Percentiles rank a stretch among this genome's conserved stretches.
phyloP scores from a whole-genome alignment of 164 flowering plant species.

The Macadamia tetraphylla region DNA sequence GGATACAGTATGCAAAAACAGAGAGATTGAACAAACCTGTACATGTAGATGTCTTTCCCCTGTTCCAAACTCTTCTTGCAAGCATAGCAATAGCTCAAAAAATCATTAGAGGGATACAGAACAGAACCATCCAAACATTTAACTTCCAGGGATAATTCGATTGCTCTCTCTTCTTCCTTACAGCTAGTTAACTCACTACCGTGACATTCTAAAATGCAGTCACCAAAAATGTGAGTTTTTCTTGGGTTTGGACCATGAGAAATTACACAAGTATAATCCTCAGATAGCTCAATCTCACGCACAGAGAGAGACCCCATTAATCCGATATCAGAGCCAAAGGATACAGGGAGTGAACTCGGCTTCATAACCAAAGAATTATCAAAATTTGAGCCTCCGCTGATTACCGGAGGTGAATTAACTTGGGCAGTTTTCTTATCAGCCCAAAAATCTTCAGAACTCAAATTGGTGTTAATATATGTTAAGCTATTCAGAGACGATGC shows the following conservation, averaged over 20 bases:
- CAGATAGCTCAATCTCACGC: conserved; percentile 69
- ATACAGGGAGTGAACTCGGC: conserved; percentile 22
- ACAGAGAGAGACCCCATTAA: conserved; percentile 38
- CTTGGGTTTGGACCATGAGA: conserved; percentile 77
- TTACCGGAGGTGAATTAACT: conserved; percentile 13
- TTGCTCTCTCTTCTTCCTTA: conserved; percentile 22
- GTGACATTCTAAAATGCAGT: conserved; percentile 67
- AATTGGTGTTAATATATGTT: conserved; percentile 17
- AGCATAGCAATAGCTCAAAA: conserved; percentile 56
- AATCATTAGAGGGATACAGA: conserved; percentile 30
- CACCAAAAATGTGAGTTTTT: conserved; percentile 77
- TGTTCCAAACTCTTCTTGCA: conserved; percentile 57
- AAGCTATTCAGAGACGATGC: conserved; percentile 21
- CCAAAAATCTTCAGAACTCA: conserved; percentile 23
- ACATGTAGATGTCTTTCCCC: conserved; percentile 57
- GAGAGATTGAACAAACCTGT: conserved; percentile 38
- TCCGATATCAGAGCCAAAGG: conserved; percentile 20
- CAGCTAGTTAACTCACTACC: conserved; percentile 25
- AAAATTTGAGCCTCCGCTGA: conserved; percentile 21
- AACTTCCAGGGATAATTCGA: conserved; percentile 5
- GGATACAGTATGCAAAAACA: neutral
- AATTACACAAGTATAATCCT: conserved; percentile 76
- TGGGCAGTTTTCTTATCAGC: conserved; percentile 12
- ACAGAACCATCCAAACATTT: conserved; percentile 9
- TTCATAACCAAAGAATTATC: conserved; percentile 17